Evolutionary conservation across 2,329 filamentous ascomycete genomes (phyloP), one percentile per base, ranked within the genome.

Genomic region (Alternaria atra): DNA sequence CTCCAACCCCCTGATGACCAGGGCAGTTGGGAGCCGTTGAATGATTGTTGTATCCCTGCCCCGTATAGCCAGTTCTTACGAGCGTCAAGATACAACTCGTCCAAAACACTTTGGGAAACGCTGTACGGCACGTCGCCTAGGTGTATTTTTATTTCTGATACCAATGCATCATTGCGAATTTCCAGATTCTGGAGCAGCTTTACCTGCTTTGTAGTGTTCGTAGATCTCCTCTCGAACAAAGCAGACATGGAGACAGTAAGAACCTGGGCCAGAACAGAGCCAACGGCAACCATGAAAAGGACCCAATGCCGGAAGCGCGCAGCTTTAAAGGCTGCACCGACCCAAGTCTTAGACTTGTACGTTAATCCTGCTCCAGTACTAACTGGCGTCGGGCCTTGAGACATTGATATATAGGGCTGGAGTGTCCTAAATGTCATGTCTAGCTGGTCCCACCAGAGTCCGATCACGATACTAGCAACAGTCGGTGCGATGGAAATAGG

Each of bases 371-470:
- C 65, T 6, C 68, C 66, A 8, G n/a, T 25, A 17, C 4, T 10
- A 4, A 68, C 60, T 12, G 55, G 35, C 17, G 58, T 66, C 23
- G 64, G 52, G 3, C 20, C n/a, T 20, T 42, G 55, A 1, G 66
- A 69, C 64, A 70, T 68, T 6, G 68, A 29, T 15, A 72, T 63
- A 42, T 69, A 72, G 1, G 68, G 67, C 46, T 72, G 65, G 9
- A 70, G 58, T 6, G 59, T 54, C 8, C 70, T 64, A 15, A 70
- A 66, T 0, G 64, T 66, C 13, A 35, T 44, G 30, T 71, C 68
- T 1, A 72, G n/a, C 25, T 66, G 61, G 48, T 67, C 67, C 68
- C 68, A 72, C 67, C 67, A 72, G 6, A 72, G 32, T 6, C 63
- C 57, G 39, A 69, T 58, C 3, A 50, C 39, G 10, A 71, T 64